Conservation (phyloP, 306 rosid species). For the Aeschynomene evenia region DNA sequence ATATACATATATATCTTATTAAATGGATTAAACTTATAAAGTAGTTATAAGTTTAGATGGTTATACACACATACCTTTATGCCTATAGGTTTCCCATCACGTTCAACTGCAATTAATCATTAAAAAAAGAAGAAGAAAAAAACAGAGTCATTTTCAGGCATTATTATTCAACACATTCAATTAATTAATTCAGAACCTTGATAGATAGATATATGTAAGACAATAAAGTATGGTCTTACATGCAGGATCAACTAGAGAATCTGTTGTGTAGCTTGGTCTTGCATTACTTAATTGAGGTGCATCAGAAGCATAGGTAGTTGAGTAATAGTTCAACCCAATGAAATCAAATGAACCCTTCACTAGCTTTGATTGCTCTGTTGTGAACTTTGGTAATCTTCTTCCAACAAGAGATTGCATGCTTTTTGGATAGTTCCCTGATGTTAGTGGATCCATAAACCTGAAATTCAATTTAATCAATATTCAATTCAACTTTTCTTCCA, state of each 20-base stretch:
- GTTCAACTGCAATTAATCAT: neutral
- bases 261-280: constrained; percentile 28
- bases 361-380: constrained; percentile 23
- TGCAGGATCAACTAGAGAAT: constrained; percentile 23
- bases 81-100: constrained; percentile 32
- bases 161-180: no score
- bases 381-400: constrained; percentile 49
- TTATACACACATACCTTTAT: constrained; percentile 9
- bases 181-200: no score
- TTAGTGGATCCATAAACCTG: constrained; percentile 61
- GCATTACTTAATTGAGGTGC: constrained; percentile 10
- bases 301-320: constrained; percentile 40
- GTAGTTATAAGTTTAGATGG: neutral
- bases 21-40: neutral
- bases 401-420: constrained; percentile 49
- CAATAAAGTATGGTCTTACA: constrained; percentile 23
- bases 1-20: neutral
- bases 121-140: neutral
- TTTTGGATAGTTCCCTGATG: constrained; percentile 55
- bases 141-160: no score
- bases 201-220: neutral
- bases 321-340: constrained; percentile 60
- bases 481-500: neutral
- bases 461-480: neutral
- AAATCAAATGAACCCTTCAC: constrained; percentile 60